Percentiles rank a stretch among this genome's conserved stretches.
Conservation (phyloP, 1,284 basidiomycete genomes). For the Dichomitus squalens region DNA sequence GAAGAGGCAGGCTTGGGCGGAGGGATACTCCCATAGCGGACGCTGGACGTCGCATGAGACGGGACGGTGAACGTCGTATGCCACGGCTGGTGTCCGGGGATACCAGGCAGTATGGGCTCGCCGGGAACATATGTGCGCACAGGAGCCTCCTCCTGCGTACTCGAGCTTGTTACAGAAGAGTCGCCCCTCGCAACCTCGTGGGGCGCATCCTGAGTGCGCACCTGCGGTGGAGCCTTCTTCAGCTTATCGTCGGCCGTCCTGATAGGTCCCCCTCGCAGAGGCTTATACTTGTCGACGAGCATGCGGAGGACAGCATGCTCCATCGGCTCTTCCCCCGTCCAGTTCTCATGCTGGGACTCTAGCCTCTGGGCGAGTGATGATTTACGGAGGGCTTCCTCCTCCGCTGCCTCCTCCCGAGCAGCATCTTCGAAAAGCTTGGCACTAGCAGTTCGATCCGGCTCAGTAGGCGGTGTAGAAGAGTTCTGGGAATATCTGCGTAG, state of each 20-base stretch:
- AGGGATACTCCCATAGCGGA: slow-evolving; percentile 49
- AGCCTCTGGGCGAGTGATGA: slow-evolving; percentile 33
- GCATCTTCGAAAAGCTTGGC: slow-evolving; percentile 77
- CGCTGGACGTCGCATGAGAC: slow-evolving; percentile 51
- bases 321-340: slow-evolving; percentile 77
- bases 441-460: slow-evolving; percentile 45
- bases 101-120: slow-evolving; percentile 53
- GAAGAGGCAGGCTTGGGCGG: slow-evolving; percentile 28
- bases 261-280: slow-evolving; percentile 65
- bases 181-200: slow-evolving; percentile 4
- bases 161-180: background rate
- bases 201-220: slow-evolving; percentile 18
- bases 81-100: slow-evolving; percentile 67
- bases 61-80: slow-evolving; percentile 68
- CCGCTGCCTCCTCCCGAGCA: slow-evolving; percentile 50
- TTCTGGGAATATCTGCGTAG: background rate
- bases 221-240: slow-evolving; percentile 47
- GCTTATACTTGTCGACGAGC: slow-evolving; percentile 87
- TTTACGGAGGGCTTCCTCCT: slow-evolving; percentile 34
- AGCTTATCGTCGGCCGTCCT: slow-evolving; percentile 76
- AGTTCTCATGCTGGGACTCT: slow-evolving; percentile 56
- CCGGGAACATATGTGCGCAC: slow-evolving; percentile 18
- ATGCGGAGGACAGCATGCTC: slow-evolving; percentile 80
- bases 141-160: slow-evolving; percentile 3
- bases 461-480: slow-evolving; percentile 4